Conservation (phyloP, 768 basidiomycete genomes). For the Paxillus rubicundulus region DNA sequence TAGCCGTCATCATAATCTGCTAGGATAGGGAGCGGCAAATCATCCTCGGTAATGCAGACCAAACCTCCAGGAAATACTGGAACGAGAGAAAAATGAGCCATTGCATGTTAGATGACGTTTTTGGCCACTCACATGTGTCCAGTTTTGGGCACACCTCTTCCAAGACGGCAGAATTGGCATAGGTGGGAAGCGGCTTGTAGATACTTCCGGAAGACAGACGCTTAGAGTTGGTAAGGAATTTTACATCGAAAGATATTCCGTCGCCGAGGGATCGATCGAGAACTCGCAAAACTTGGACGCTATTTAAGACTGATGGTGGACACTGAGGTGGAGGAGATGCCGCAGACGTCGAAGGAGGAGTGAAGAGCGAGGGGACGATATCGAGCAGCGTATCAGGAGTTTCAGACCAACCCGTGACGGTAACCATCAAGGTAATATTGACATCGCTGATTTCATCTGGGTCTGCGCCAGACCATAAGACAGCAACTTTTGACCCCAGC, state of each 20-base stretch:
- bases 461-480: not conserved
- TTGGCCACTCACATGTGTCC: not conserved
- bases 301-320: not conserved
- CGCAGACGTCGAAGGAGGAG: not conserved
- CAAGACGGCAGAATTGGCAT: not conserved
- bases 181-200: not conserved
- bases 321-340: too few species aligned
- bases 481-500: not conserved
- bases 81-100: not conserved
- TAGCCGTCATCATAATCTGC: constrained; percentile 16
- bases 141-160: not conserved
- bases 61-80: not conserved
- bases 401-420: not conserved
- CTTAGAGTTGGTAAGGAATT: constrained; percentile 1
- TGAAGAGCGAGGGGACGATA: not conserved
- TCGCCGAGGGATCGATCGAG: constrained; percentile 4
- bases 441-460: not conserved
- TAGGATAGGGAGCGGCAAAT: not conserved
- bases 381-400: not conserved
- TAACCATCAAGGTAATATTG: not conserved
- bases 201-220: not conserved
- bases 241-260: constrained; percentile 3
- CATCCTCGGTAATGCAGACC: not conserved
- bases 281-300: not conserved
- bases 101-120: not conserved